phyloP scores from a whole-genome alignment of 768 basidiomycete genomes.

The Pholiota molesta region DNA sequence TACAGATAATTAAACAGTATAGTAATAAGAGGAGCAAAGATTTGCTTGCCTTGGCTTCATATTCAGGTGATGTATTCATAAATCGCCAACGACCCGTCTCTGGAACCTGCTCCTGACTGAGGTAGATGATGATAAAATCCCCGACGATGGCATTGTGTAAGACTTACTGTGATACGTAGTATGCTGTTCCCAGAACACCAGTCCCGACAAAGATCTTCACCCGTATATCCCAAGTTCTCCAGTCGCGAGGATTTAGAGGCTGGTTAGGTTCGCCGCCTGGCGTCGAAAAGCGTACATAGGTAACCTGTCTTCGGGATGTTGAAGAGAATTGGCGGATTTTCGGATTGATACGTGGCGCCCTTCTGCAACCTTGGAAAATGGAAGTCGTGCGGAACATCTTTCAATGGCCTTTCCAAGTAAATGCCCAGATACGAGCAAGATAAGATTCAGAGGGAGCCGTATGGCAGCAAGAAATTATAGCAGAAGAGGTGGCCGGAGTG shows the following conservation, averaged over 20 bases:
- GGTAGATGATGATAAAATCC: background rate
- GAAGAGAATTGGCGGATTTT: background rate
- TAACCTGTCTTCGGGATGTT: background rate
- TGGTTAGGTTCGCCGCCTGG: background rate
- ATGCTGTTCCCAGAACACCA: slow-evolving; percentile 9
- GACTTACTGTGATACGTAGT: slow-evolving; percentile 34
- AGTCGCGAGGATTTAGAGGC: background rate
- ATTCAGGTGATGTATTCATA: slow-evolving; percentile 70
- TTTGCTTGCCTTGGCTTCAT: slow-evolving; percentile 54
- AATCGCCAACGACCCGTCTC: slow-evolving; percentile 90
- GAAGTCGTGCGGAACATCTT: background rate
- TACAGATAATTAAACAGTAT: slow-evolving; percentile 18
- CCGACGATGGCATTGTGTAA: background rate
- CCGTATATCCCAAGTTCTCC: slow-evolving; percentile 10
- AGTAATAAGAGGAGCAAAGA: background rate
- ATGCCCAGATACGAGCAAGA: too few relatives aligned
- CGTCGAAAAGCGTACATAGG: slow-evolving; percentile 6
- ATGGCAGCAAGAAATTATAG: too few relatives aligned
- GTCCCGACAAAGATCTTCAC: slow-evolving; percentile 8
- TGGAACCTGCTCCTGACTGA: slow-evolving; percentile 80
- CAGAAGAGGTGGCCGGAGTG: too few relatives aligned
- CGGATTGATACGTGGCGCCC: background rate
- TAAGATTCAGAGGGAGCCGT: too few relatives aligned
- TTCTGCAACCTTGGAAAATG: background rate
- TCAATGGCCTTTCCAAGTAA: background rate